Conservation (phyloP, 495 filamentous ascomycete species). For the Entonaema liquescens region DNA sequence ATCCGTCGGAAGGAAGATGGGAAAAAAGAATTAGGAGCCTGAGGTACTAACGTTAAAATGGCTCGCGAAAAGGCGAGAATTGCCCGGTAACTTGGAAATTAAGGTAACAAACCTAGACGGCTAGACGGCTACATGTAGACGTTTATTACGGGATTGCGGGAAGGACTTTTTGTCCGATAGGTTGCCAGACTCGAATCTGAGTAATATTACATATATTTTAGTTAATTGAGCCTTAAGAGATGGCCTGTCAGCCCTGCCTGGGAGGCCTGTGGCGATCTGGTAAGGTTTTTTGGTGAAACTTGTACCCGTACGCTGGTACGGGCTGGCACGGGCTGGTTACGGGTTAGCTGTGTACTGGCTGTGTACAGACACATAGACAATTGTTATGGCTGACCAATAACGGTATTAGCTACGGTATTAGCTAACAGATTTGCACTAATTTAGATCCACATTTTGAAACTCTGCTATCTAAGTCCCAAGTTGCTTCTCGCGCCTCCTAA, state of each 20-base stretch:
- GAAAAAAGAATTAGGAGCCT: conserved; percentile 11
- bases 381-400: not conserved
- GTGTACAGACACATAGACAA: too few relatives aligned
- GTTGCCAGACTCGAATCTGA: not conserved
- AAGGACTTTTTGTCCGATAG: not conserved
- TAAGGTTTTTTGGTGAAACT: conserved; percentile 1
- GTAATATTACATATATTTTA: too few relatives aligned
- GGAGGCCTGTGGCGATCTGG: not conserved
- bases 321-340: too few relatives aligned
- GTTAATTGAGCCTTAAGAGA: not conserved
- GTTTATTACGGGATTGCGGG: conserved; percentile 18
- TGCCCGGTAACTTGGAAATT: not conserved
- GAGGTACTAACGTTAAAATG: not conserved
- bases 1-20: conserved; percentile 31
- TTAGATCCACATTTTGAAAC: conserved; percentile 34
- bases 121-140: not conserved
- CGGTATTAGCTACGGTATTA: conserved; percentile 9
- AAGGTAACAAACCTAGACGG: not conserved
- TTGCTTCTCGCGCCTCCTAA: conserved; percentile 31
- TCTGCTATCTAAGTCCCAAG: conserved; percentile 13
- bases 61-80: not conserved
- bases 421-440: conserved; percentile 8
- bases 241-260: not conserved
- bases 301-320: too few relatives aligned
- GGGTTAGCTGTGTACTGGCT: too few relatives aligned